Evolutionary conservation across 129 eudicot species (phyloP).

Genomic region (Chrysanthemum seticuspe): DNA sequence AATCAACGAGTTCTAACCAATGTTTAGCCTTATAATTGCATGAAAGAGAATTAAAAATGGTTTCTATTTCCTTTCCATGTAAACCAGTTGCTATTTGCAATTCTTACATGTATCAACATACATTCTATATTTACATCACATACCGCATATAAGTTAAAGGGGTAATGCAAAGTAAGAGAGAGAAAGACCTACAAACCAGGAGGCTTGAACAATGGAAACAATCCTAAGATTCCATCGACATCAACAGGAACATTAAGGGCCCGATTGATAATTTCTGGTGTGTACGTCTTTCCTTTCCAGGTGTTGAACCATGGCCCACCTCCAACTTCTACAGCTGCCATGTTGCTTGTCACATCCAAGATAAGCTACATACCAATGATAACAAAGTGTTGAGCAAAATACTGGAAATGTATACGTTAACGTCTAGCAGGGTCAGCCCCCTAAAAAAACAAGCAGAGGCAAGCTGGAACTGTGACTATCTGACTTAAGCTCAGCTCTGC

Average conservation of each 20-base stretch:
- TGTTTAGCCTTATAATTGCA: too few relatives aligned
- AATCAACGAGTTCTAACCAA: too few relatives aligned
- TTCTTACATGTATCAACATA: neutral
- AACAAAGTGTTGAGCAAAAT: conserved; percentile 5
- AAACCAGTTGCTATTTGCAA: neutral
- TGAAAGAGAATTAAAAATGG: too few relatives aligned
- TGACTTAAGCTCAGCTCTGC: too few relatives aligned
- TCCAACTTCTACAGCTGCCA: conserved; percentile 98
- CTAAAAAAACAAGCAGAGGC: neutral
- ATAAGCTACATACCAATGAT: conserved; percentile 47
- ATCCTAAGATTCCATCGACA: conserved; percentile 63
- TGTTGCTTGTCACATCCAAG: conserved; percentile 84
- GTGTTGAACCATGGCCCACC: conserved; percentile 98
- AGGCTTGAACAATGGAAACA: conserved; percentile 79
- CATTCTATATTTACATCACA: conserved; percentile 4
- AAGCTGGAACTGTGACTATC: too few relatives aligned
- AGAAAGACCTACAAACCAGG: conserved; percentile 63
- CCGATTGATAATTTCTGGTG: conserved; percentile 71
- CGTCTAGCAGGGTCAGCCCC: too few relatives aligned
- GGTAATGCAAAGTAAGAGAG: neutral
- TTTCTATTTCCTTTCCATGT: too few relatives aligned
- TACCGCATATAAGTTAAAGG: neutral
- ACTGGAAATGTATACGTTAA: too few relatives aligned
- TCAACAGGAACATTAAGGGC: conserved; percentile 76
- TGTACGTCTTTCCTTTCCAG: conserved; percentile 72